These are phyloP conservation scores for Zygosaccharomyces bailii DNA, from an alignment of 805 yeast genomes.

Conservation along the genomic window DNA sequence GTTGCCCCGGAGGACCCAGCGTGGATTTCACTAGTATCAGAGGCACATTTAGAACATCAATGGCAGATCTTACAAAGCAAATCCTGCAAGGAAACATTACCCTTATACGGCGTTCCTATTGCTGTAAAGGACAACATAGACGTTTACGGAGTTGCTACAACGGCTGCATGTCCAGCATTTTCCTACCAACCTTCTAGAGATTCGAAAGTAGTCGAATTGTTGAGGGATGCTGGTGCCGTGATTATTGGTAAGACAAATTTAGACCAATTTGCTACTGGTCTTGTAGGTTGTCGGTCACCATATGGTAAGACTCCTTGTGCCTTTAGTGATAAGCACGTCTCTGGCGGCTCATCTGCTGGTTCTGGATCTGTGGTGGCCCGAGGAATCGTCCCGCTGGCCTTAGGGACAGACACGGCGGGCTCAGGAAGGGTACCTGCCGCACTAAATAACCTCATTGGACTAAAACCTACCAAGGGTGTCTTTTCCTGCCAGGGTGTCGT, in stretches of 20 bases:
- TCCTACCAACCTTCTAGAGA: constrained; percentile 66
- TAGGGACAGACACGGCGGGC: constrained; percentile 98
- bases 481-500: constrained; percentile 90
- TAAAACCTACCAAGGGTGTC: constrained; percentile 88
- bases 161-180: constrained; percentile 93
- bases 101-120: constrained; percentile 89
- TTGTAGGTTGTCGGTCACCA: constrained; percentile 93
- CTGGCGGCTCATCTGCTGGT: constrained; percentile 96
- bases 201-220: constrained; percentile 67
- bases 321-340: constrained; percentile 70
- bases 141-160: constrained; percentile 74
- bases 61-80: constrained; percentile 71
- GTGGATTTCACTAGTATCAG: constrained; percentile 79
- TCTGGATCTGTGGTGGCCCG: constrained; percentile 89
- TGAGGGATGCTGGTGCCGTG: constrained; percentile 88
- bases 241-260: constrained; percentile 90
- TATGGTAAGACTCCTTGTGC: constrained; percentile 86
- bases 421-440: constrained; percentile 98
- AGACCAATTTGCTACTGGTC: constrained; percentile 97
- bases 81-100: constrained; percentile 50
- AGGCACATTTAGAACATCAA: constrained; percentile 64
- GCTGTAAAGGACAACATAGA: constrained; percentile 96
- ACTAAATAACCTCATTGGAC: constrained; percentile 83
- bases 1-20: constrained; percentile 66
- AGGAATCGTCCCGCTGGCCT: constrained; percentile 82